Percentiles rank a stretch among this genome's conserved stretches.
These are phyloP conservation scores for Solanum ossicruentum DNA, from an alignment of 257 asterid species.

Conservation along the genomic window DNA sequence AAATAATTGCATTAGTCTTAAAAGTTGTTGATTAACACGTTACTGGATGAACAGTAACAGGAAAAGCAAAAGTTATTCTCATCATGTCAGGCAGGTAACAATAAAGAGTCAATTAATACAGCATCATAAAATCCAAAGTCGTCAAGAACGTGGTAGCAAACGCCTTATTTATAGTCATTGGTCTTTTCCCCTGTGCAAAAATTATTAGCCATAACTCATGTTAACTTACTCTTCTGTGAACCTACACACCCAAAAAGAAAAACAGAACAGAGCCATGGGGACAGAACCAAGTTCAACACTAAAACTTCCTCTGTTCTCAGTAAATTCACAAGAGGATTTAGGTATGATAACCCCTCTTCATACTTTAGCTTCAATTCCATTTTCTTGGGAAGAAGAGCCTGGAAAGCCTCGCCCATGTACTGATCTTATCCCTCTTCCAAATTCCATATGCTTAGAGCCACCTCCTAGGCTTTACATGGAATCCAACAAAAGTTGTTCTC, in stretches of 20 bases:
- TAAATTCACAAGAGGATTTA: not conserved
- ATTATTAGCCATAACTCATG: not conserved
- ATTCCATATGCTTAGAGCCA: conserved; percentile 20
- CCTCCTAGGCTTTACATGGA: conserved; percentile 26
- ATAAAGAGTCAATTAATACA: not conserved
- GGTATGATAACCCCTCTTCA: conserved; percentile 1
- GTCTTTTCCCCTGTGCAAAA: not conserved
- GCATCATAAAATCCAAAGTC: not conserved
- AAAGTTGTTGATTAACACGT: not conserved
- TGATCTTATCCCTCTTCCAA: conserved; percentile 3
- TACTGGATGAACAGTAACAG: not conserved
- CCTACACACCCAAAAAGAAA: not conserved
- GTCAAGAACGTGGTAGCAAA: not conserved
- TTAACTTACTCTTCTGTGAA: not conserved
- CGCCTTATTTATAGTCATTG: not conserved
- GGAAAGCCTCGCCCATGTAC: conserved; percentile 48
- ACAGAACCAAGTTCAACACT: not conserved
- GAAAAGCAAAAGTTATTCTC: not conserved
- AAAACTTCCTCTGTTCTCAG: not conserved
- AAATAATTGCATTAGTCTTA: not conserved
- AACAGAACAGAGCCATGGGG: not conserved
- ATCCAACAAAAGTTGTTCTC: conserved; percentile 17
- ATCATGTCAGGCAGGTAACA: not conserved
- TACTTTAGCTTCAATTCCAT: conserved; percentile 28
- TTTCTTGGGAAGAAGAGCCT: conserved; percentile 56